These are phyloP conservation scores for Pseudocercospora ulei DNA, from an alignment of 2,329 filamentous ascomycete genomes.

Conservation along the genomic window DNA sequence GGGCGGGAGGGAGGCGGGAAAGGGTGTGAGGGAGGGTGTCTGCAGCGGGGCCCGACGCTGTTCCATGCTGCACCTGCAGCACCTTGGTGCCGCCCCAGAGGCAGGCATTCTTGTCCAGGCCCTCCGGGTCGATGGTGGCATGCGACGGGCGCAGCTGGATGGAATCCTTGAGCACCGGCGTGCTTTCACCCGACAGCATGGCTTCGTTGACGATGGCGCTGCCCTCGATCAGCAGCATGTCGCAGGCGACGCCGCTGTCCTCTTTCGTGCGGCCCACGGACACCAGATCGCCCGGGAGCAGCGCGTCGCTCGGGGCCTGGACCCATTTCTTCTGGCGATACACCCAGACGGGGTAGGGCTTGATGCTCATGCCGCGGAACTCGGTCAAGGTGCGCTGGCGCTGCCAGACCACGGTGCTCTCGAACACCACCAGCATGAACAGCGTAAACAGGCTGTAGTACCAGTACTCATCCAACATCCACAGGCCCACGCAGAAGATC, in stretches of 20 bases:
- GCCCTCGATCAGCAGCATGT: constrained; percentile 90
- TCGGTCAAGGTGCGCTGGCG: constrained; percentile 89
- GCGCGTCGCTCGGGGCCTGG: constrained; percentile 78
- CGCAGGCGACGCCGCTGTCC: constrained; percentile 90
- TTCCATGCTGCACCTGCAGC: constrained; percentile 84
- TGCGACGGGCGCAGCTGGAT: constrained; percentile 79
- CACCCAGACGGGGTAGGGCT: constrained; percentile 91
- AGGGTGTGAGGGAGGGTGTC: constrained; percentile 54
- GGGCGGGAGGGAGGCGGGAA: constrained; percentile 71
- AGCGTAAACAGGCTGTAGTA: constrained; percentile 99
- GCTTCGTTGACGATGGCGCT: constrained; percentile 98
- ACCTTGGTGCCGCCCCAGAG: constrained; percentile 97
- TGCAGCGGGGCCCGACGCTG: constrained; percentile 56
- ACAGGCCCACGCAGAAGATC: constrained; percentile 93
- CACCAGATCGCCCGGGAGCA: constrained; percentile 85
- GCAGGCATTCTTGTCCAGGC: constrained; percentile 91
- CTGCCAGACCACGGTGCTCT: constrained; percentile 99
- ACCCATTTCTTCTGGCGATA: constrained; percentile 80
- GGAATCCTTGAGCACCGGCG: constrained; percentile 90
- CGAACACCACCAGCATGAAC: constrained; percentile 95
- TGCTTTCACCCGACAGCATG: constrained; percentile 97
- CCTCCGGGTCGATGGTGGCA: constrained; percentile 72
- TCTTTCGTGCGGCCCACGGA: constrained; percentile 92
- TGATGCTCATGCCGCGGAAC: constrained; percentile 98
- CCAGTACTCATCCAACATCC: constrained; percentile 99